Evolutionary conservation across 208 protist genomes (phyloP).

Genomic region (Leishmania martiniquensis): DNA sequence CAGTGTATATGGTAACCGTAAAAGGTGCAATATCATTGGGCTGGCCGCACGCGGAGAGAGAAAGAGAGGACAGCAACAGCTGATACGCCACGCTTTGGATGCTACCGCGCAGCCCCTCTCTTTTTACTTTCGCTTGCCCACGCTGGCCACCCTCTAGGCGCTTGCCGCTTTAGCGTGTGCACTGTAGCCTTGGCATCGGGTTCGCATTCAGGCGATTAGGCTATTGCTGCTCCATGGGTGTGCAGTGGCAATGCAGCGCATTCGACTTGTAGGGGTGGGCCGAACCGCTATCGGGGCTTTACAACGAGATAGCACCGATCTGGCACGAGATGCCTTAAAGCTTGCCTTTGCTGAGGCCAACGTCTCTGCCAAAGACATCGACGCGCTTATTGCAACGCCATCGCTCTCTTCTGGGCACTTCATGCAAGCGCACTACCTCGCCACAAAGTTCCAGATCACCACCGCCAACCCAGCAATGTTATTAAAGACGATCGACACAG

Average conservation of each 20-base stretch:
- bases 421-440: constrained; percentile 78
- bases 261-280: constrained; percentile 57
- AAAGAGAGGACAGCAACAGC: neutral
- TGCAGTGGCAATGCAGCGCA: constrained; percentile 21
- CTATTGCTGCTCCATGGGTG: neutral
- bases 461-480: constrained; percentile 43
- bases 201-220: neutral
- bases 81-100: neutral
- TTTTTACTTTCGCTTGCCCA: neutral
- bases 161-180: neutral
- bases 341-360: constrained; percentile 52
- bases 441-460: constrained; percentile 46
- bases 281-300: constrained; percentile 57
- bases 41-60: neutral
- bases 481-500: constrained; percentile 69
- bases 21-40: neutral
- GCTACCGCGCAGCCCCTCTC: neutral
- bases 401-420: constrained; percentile 76
- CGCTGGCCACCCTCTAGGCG: neutral
- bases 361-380: constrained; percentile 54
- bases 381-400: constrained; percentile 74
- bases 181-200: neutral
- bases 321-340: constrained; percentile 53
- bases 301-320: constrained; percentile 35
- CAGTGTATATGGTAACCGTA: neutral